Evolutionary conservation across 2,329 filamentous ascomycete genomes (phyloP).

Genomic region (Pestalotiopsis sp.): DNA sequence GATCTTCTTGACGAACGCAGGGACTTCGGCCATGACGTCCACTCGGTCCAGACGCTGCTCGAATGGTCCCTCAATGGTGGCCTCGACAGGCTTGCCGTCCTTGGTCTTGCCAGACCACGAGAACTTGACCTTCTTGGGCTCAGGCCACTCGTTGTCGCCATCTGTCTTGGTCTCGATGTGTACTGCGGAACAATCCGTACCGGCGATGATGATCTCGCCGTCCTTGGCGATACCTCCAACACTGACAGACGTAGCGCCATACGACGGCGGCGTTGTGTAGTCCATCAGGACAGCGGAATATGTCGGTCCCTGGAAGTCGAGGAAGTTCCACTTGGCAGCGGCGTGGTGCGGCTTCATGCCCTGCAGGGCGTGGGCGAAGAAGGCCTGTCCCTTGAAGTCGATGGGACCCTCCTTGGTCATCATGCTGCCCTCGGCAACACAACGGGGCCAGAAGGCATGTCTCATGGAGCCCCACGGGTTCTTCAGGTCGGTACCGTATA

Average conservation of each 20-base stretch:
- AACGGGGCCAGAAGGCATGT: constrained; percentile 94
- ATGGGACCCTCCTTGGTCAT: constrained; percentile 80
- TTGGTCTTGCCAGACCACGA: constrained; percentile 78
- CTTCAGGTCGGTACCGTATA: constrained; percentile 82
- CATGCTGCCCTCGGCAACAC: constrained; percentile 79
- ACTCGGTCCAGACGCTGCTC: constrained; percentile 77
- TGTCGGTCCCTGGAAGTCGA: constrained; percentile 83
- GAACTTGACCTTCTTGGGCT: constrained; percentile 75
- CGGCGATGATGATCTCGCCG: constrained; percentile 76
- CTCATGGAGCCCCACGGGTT: constrained; percentile 92
- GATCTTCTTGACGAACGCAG: constrained; percentile 92
- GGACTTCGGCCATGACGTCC: constrained; percentile 96
- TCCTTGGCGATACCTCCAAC: constrained; percentile 84
- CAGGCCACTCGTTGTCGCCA: constrained; percentile 82
- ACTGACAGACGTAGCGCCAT: constrained; percentile 81
- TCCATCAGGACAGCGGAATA: constrained; percentile 95
- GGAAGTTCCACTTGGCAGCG: constrained; percentile 90
- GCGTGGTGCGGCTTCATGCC: constrained; percentile 99
- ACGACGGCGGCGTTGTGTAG: constrained; percentile 90
- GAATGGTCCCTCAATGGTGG: constrained; percentile 68
- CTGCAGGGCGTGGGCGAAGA: constrained; percentile 86
- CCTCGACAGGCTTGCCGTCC: constrained; percentile 74
- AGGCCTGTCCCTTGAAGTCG: constrained; percentile 77
- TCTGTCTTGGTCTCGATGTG: constrained; percentile 76
- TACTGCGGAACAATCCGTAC: constrained; percentile 63